Conservation (phyloP, 108 stramenopile species). For the Nitzschia sp. region DNA sequence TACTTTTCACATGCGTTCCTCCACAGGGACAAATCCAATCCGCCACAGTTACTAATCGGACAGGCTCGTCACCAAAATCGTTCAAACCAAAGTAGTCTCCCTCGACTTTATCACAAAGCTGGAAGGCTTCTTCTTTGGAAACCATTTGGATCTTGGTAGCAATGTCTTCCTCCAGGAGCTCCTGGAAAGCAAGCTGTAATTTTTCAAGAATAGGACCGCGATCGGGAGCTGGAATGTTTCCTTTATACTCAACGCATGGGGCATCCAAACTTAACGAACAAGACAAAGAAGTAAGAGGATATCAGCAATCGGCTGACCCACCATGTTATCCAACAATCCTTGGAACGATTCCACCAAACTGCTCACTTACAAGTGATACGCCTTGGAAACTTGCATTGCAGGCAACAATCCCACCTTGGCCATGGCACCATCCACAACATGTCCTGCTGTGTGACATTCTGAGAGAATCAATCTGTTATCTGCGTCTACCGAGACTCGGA, state of each 20-base stretch:
- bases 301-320: too few species aligned
- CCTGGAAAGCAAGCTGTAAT: conserved; percentile 52
- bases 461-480: conserved; percentile 54
- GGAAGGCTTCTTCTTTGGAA: conserved; percentile 43
- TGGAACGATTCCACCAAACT: too few species aligned
- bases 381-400: conserved; percentile 55
- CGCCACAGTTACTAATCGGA: conserved; percentile 73
- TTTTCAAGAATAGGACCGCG: conserved; percentile 38
- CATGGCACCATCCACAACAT: conserved; percentile 86
- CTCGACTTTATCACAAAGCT: conserved; percentile 46
- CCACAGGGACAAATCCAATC: conserved; percentile 75
- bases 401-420: conserved; percentile 48
- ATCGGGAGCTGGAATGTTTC: conserved; percentile 44
- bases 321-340: too few species aligned
- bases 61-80: conserved; percentile 36
- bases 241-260: conserved; percentile 80
- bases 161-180: conserved; percentile 61
- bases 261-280: conserved; percentile 45
- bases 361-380: conserved; percentile 67
- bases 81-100: conserved; percentile 44
- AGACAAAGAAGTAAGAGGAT: too few species aligned
- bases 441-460: conserved; percentile 87
- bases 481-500: conserved; percentile 54
- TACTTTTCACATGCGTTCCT: conserved; percentile 71
- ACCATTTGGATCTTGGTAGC: conserved; percentile 56